Base-by-base conservation (phyloP, 2,329 filamentous ascomycete genomes). In the Scytalidium sp. region DNA sequence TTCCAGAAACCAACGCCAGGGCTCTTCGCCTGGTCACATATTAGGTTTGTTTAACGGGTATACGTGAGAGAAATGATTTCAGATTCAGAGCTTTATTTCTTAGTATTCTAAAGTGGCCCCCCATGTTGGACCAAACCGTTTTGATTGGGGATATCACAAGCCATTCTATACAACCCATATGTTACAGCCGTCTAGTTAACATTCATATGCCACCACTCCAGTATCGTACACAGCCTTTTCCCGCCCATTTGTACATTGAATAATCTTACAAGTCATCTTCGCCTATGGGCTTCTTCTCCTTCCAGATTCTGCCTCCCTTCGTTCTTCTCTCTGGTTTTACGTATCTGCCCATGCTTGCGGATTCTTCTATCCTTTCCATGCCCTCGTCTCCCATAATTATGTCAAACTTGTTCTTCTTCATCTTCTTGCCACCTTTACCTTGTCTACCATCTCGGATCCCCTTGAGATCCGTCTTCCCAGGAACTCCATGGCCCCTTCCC, bases 401-500 rank as follows among this genome's bases (percentile, higher is more conserved):
- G 56, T 70, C 70, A 51, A 64, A 66, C 21, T 67, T 67, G 49
- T 72, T 69, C 55, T 69, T 68, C 60, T 64, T 70, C 56, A 69
- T 71, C 57, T 73, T 74, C 55, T 66, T 68, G 50, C 71, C 65
- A 51, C 71, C 72, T 62, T 72, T 64, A 15, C 59, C 64, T 46
- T 57, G 56, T 46, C 59, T 56, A 13, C 61, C 58, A 45, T 60
- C 57, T 45, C 59, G 54, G 27, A 58, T 54, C 17, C 70, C 69
- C 57, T 72, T 71, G 49, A 69, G 58, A 6, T 65, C 66, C 2
- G 62, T 68, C 19, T 64, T 66, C 45, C 66, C 57, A n/a, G 32
- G 32, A 45, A 46, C 29, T 5, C 57, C 59, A 55, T 65, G 69
- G 2, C 61, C 60, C 46, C 63, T 64, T 3, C 88, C 88, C 3